phyloP scores from a whole-genome alignment of 306 rosid genomes.

The Sechiopsis laciniata region DNA sequence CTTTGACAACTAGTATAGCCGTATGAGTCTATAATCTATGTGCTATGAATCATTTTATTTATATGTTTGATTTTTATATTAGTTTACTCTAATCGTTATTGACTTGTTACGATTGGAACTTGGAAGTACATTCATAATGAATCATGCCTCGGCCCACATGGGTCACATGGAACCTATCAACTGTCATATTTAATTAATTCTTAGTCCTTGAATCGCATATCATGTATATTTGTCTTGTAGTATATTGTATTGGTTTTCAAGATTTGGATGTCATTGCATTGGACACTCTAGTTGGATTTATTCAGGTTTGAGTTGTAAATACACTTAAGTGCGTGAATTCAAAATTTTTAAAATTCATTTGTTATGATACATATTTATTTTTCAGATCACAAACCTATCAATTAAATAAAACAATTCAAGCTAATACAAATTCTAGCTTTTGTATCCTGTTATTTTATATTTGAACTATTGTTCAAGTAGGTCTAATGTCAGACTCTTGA shows the following conservation, averaged over 20 bases:
- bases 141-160: slow-evolving; percentile 4
- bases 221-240: slow-evolving; percentile 9
- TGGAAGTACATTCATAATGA: slow-evolving; percentile 11
- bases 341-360: background rate
- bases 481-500: too few species aligned
- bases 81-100: background rate
- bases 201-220: slow-evolving; percentile 1
- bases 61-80: background rate
- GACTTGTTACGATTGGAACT: slow-evolving; percentile 12
- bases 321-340: background rate
- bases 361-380: background rate
- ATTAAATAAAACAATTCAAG: background rate
- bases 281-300: background rate
- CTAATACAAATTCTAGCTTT: background rate
- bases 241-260: background rate
- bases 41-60: background rate
- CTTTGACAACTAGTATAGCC: slow-evolving; percentile 11
- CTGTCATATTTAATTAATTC: background rate
- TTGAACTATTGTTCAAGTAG: too few species aligned
- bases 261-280: background rate
- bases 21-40: slow-evolving; percentile 11
- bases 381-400: background rate
- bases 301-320: background rate
- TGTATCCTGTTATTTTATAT: background rate
- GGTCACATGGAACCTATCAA: slow-evolving; percentile 13